Evolutionary conservation across 2,329 filamentous ascomycete genomes (phyloP).

Genomic region (Xylaria sp.): DNA sequence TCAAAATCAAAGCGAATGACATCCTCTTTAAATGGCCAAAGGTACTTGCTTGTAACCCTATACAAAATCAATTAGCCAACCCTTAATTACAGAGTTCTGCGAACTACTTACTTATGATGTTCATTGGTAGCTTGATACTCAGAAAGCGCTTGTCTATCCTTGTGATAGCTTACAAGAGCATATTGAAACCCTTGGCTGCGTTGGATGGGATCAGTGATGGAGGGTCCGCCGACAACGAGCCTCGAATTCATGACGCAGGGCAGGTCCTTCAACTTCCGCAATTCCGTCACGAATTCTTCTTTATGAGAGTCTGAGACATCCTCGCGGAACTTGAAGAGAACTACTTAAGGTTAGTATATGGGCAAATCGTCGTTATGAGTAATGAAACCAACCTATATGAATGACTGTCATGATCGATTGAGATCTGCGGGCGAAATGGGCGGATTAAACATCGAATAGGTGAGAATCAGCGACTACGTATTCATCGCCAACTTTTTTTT

Average conservation of each 20-base stretch:
- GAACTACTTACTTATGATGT: constrained; percentile 56
- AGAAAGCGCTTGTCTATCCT: constrained; percentile 56
- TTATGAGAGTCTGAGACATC: constrained; percentile 48
- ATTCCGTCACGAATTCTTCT: constrained; percentile 56
- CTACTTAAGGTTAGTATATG: neutral
- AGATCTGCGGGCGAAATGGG: neutral
- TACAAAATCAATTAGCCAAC: neutral
- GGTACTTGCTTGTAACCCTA: constrained; percentile 61
- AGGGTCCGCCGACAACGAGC: constrained; percentile 63
- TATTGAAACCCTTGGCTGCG: constrained; percentile 64
- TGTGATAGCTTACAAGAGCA: constrained; percentile 63
- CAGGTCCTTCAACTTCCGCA: constrained; percentile 60
- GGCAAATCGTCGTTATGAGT: neutral
- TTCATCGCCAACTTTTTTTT: neutral
- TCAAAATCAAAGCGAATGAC: constrained; percentile 66
- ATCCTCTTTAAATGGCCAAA: constrained; percentile 65
- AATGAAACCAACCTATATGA: constrained; percentile 22
- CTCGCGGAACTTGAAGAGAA: constrained; percentile 32
- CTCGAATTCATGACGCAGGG: constrained; percentile 59
- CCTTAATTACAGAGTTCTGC: neutral
- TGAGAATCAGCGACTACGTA: neutral
- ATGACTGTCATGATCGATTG: constrained; percentile 21
- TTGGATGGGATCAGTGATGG: constrained; percentile 62
- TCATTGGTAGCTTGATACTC: constrained; percentile 64
- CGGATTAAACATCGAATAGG: neutral